phyloP scores from a whole-genome alignment of 2,329 filamentous ascomycete genomes.

The Plenodomus lindquistii region DNA sequence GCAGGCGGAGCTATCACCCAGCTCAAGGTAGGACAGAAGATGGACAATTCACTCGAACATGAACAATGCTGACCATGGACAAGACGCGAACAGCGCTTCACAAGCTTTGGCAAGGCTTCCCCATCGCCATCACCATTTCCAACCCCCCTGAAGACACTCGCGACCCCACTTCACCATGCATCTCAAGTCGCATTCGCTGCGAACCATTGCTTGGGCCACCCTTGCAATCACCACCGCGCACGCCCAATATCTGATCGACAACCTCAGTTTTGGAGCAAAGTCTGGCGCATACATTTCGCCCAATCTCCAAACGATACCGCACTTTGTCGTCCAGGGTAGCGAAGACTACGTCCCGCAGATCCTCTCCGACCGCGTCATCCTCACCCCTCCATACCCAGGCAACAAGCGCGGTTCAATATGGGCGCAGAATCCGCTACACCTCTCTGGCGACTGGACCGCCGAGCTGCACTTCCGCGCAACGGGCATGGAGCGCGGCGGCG shows the following conservation, averaged over 20 bases:
- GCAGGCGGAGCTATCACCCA: conserved; percentile 17
- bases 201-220: conserved; percentile 46
- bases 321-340: conserved; percentile 57
- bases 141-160: not conserved
- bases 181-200: conserved; percentile 45
- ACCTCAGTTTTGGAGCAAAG: conserved; percentile 77
- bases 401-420: conserved; percentile 84
- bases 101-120: too few relatives aligned
- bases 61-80: not conserved
- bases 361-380: conserved; percentile 86
- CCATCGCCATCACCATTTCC: too few relatives aligned
- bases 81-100: too few relatives aligned
- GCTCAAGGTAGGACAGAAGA: conserved; percentile 7
- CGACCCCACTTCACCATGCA: conserved; percentile 32
- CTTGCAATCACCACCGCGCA: conserved; percentile 56
- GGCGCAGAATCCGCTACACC: conserved; percentile 64
- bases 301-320: conserved; percentile 58
- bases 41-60: not conserved
- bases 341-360: conserved; percentile 61
- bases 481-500: conserved; percentile 81
- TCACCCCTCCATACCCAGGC: conserved; percentile 86
- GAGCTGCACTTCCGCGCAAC: conserved; percentile 87
- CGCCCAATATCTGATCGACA: conserved; percentile 70
- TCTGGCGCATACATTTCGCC: conserved; percentile 67
- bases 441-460: conserved; percentile 73